phyloP scores from a whole-genome alignment of 495 filamentous ascomycete species.

The Aspergillus campestris region DNA sequence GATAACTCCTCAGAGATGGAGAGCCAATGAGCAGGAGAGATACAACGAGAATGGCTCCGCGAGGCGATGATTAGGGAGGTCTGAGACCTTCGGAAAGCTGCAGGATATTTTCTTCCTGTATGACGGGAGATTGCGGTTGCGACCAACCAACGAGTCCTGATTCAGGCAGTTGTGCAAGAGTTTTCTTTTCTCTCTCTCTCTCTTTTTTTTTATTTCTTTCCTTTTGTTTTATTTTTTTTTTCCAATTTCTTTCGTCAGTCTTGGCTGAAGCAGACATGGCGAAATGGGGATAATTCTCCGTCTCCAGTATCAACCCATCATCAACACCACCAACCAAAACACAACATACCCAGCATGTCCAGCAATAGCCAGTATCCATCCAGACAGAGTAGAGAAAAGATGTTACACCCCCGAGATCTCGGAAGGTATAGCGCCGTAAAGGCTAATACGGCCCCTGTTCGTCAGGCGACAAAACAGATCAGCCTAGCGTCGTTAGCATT shows the following conservation, averaged over 20 bases:
- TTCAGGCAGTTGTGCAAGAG: neutral
- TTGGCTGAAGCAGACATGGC: no score
- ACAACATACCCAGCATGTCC: no score
- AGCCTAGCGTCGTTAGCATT: constrained; percentile 4
- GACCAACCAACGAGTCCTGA: constrained; percentile 15
- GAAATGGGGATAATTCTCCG: no score
- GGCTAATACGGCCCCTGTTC: constrained; percentile 2
- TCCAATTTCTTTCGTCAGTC: no score
- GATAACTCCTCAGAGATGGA: constrained; percentile 10
- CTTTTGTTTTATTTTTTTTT: no score
- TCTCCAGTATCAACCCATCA: no score
- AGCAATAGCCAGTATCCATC: no score
- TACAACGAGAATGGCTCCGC: constrained; percentile 12
- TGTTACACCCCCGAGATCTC: constrained; percentile 2
- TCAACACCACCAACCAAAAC: no score
- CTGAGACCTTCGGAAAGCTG: constrained; percentile 32
- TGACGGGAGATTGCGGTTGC: constrained; percentile 21
- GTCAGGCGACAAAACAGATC: constrained; percentile 7
- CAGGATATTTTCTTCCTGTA: constrained; percentile 27
- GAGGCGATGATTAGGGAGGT: constrained; percentile 26
- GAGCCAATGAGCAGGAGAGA: constrained; percentile 11
- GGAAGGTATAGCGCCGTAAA: neutral
- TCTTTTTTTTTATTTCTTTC: no score
- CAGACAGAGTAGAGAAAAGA: neutral
- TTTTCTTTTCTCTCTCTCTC: no score